Evolutionary conservation across 164 flowering plant genomes (phyloP).

Genomic region (Dillenia suffruticosa): DNA sequence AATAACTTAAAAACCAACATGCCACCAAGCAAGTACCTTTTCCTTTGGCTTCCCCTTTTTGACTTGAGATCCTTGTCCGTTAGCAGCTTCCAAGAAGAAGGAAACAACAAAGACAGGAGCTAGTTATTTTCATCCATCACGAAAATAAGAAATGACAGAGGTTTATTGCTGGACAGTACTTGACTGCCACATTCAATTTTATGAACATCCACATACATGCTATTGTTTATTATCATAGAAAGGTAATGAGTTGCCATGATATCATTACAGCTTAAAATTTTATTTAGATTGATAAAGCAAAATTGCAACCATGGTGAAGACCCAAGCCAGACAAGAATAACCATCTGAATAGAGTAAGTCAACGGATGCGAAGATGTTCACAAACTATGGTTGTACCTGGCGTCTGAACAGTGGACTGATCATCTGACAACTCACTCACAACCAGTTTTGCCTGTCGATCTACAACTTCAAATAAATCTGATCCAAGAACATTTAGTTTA

Average conservation of each 20-base stretch:
- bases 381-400: slow-evolving; percentile 43
- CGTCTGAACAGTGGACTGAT: slow-evolving; percentile 46
- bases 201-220: too few relatives aligned
- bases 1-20: background rate
- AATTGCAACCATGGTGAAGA: too few relatives aligned
- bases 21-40: slow-evolving; percentile 35
- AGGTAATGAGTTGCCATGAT: too few relatives aligned
- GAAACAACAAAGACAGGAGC: slow-evolving; percentile 10
- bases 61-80: slow-evolving; percentile 55
- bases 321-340: too few relatives aligned
- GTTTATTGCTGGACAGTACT: too few relatives aligned
- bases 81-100: slow-evolving; percentile 39
- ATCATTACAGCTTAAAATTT: background rate
- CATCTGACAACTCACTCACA: slow-evolving; percentile 73
- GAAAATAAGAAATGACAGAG: too few relatives aligned
- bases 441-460: slow-evolving; percentile 96
- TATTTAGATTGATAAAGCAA: too few relatives aligned
- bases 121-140: too few relatives aligned
- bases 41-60: slow-evolving; percentile 43
- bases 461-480: slow-evolving; percentile 93
- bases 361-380: background rate
- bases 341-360: too few relatives aligned
- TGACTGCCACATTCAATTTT: too few relatives aligned
- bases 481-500: slow-evolving; percentile 1
- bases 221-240: too few relatives aligned